Conservation (phyloP, 192 early-diverging fungal genomes). For the Coemansia brasiliensis region DNA sequence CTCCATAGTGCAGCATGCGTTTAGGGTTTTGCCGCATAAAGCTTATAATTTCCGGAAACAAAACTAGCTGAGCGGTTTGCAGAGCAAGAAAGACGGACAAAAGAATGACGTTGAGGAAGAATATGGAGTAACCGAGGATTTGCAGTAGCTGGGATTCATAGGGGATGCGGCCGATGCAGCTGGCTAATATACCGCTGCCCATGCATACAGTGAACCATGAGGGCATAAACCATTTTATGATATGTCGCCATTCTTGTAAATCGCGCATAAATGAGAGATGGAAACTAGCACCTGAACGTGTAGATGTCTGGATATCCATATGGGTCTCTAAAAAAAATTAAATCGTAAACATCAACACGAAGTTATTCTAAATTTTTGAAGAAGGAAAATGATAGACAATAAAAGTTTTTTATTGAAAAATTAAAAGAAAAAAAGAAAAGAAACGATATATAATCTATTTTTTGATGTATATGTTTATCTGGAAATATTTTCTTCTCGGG, state of each 20-base stretch:
- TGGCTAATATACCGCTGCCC: slow-evolving; percentile 56
- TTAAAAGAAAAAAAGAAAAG: neutral
- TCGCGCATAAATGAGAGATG: slow-evolving; percentile 3
- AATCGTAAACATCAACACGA: slow-evolving; percentile 2
- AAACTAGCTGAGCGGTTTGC: slow-evolving; percentile 16
- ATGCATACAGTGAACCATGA: slow-evolving; percentile 56
- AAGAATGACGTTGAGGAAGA: slow-evolving; percentile 32
- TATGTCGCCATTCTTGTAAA: slow-evolving; percentile 5
- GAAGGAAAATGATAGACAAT: too few relatives aligned
- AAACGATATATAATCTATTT: neutral
- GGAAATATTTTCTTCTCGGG: too few relatives aligned
- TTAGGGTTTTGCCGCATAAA: slow-evolving; percentile 42
- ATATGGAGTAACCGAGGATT: slow-evolving; percentile 22
- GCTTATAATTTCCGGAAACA: slow-evolving; percentile 27
- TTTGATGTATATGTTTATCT: too few relatives aligned
- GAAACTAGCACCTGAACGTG: neutral
- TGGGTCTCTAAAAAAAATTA: neutral
- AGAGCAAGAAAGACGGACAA: slow-evolving; percentile 17
- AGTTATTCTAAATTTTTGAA: neutral
- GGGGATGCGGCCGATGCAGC: slow-evolving; percentile 28
- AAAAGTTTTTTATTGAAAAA: too few relatives aligned
- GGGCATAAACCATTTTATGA: slow-evolving; percentile 51
- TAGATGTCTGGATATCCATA: neutral
- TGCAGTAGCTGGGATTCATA: slow-evolving; percentile 21
- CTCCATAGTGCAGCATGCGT: slow-evolving; percentile 52